Percentiles rank a stretch among this genome's conserved stretches.
phyloP scores from a whole-genome alignment of 148 eudicot genomes.

The Drosera capensis region DNA sequence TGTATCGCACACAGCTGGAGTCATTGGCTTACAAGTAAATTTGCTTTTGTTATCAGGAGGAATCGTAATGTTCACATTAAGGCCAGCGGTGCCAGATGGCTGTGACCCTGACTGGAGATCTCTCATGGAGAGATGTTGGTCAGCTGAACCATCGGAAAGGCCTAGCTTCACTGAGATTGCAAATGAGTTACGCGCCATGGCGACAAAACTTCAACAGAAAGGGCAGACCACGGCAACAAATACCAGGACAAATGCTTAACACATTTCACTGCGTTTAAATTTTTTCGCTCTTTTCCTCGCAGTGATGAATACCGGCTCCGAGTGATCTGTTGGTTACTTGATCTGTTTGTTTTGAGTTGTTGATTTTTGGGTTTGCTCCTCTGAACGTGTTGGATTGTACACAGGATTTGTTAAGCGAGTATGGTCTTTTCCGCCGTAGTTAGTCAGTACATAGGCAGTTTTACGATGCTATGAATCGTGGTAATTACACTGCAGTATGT shows the following conservation, averaged over 20 bases:
- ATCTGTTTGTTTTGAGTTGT: too few species aligned
- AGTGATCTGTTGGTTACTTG: too few species aligned
- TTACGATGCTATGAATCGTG: too few species aligned
- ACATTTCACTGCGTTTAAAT: too few species aligned
- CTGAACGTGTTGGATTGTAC: too few species aligned
- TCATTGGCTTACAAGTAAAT: background rate
- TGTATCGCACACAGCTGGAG: background rate
- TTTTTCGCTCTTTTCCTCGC: too few species aligned
- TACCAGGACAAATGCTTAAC: slow-evolving; percentile 9
- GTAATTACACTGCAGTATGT: too few species aligned
- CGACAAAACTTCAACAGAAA: slow-evolving; percentile 52
- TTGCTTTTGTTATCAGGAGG: slow-evolving; percentile 37
- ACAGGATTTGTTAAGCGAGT: too few species aligned
- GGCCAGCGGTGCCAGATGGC: slow-evolving; percentile 62
- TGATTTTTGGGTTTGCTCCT: too few species aligned
- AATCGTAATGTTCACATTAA: slow-evolving; percentile 80
- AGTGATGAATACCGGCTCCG: too few species aligned
- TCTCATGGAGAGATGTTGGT: slow-evolving; percentile 92
- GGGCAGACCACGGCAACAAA: slow-evolving; percentile 27
- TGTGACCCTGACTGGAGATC: slow-evolving; percentile 80
- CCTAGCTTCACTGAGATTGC: slow-evolving; percentile 72
- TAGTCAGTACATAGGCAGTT: too few species aligned
- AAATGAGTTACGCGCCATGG: slow-evolving; percentile 52
- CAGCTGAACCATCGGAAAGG: slow-evolving; percentile 71
- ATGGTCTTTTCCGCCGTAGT: too few species aligned